Base-by-base conservation (phyloP, 2,329 filamentous ascomycete genomes). In the Pyricularia grisea region DNA sequence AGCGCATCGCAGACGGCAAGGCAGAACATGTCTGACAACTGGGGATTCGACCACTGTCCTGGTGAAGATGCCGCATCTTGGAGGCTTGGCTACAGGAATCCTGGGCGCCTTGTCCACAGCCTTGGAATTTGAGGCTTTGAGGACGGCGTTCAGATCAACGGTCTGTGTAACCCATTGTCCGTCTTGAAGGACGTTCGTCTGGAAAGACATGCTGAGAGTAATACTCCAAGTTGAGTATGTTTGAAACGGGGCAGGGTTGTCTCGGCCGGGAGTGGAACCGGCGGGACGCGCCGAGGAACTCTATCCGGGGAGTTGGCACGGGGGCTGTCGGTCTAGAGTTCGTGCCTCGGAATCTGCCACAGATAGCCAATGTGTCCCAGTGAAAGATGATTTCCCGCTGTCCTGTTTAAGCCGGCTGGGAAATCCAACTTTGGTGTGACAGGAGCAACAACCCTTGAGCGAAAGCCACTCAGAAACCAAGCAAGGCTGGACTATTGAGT, bases 21-120 rank as follows among this genome's bases (percentile, higher is more conserved):
- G 92, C 17, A 97, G 81, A 63, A 97, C 90, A 82, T 87, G 91
- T 75, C 90, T 90, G 69, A 90, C 85, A 50, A 91, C 82, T 1
- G 94, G 91, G 71, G 92, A 96, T 68, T 89, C 86, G 67, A 94
- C 82, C 33, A 97, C 77, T 0, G 94, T 97, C 74, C 87, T 89
- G 0, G 92, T 92, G 65, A 98, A 82, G 36, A 98, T 76, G 4
- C 93, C 95, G 70, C 89, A 85, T 36, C 74, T 76, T 36, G 75
- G 73, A 6, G 73, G 73, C 70, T 76, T 80, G 70, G 76, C 74
- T 67, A 71, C 73, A 28, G 27, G 60, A 63, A 63, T 63, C 60
- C 25, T 63, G 25, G 60, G 60, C 25, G 27, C 27, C 23, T 28
- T 28, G 25, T 63, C 60, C 60, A 63, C 60, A 28, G 25, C 27